Evolutionary conservation across 2,329 filamentous ascomycete species (phyloP), one percentile per base, ranked within the genome.

Genomic region (Xylaria sp.): DNA sequence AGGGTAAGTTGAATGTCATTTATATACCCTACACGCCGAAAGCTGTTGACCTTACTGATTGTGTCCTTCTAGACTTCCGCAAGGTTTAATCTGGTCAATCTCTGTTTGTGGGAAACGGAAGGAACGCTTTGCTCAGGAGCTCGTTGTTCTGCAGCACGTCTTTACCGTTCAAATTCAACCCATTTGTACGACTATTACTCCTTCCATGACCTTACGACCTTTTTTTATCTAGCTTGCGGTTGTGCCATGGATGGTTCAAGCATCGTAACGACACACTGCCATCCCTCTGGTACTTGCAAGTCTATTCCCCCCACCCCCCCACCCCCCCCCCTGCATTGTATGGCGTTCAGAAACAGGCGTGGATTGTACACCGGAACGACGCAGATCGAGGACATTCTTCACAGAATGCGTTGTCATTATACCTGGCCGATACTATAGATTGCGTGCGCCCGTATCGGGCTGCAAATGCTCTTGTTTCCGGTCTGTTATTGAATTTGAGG

Each of bases 1-100:
- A 92, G 81, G 90, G 89, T 92, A 79, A 68, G 81, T 77, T 65
- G 2, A 34, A 5, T 3, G 10, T 7, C n/a, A 23, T 3, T 1
- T 5, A 3, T 10, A 19, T 19, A 1, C 35, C 23, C 10, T 16
- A 1, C 18, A 13, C 7, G 2, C 6, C 1, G 4, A 42, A 42
- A 3, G 11, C 8, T 3, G 9, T 7, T 51, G 16, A 16, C 30
- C 18, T 30, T 30, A 5, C 23, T 56, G 48, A 52, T 56, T 65
- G 60, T 63, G 11, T 2, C 8, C 0, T 0, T 39, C 0, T 23
- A 82, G 81, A 84, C 73, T 84, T 84, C 76, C 80, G 81, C 69
- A 84, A 84, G 74, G 77, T 83, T 65, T 84, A 78, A 71, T 66
- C 39, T 3, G 9, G 30, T 35, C 4, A 13, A 30, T 13, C 23